Percentiles rank a stretch among this genome's conserved stretches.
phyloP scores from a whole-genome alignment of 805 yeast species.

The Candida methanosorbosa region DNA sequence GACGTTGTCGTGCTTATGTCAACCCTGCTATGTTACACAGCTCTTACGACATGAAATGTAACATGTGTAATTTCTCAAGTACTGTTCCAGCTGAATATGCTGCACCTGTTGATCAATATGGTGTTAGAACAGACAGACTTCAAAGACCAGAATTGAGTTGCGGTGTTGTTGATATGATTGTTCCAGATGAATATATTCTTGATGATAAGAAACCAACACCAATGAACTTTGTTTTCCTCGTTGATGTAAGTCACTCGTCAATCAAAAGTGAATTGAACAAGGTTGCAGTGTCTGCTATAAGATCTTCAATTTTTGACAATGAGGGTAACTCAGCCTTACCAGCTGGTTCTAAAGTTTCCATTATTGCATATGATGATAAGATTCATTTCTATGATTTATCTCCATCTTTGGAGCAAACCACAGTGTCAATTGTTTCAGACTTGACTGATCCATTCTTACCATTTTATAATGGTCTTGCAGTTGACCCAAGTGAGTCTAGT shows the following conservation, averaged over 20 bases:
- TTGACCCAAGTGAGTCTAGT: conserved; percentile 62
- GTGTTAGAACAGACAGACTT: conserved; percentile 53
- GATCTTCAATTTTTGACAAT: conserved; percentile 38
- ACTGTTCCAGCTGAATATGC: conserved; percentile 59
- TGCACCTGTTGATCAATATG: conserved; percentile 51
- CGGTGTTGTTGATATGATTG: conserved; percentile 82
- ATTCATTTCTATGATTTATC: conserved; percentile 68
- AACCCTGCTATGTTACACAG: conserved; percentile 74
- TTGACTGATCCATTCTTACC: conserved; percentile 80
- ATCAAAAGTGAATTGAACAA: conserved; percentile 51
- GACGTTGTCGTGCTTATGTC: conserved; percentile 83
- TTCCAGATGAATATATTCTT: conserved; percentile 63
- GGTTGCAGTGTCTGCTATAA: conserved; percentile 62
- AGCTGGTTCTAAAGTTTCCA: conserved; percentile 47
- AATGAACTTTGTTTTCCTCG: conserved; percentile 60
- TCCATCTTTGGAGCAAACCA: conserved; percentile 45
- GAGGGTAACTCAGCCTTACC: conserved; percentile 21
- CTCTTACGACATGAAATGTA: conserved; percentile 65
- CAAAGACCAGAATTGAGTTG: conserved; percentile 66
- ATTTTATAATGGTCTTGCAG: conserved; percentile 66
- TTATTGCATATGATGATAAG: conserved; percentile 67
- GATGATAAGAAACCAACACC: conserved; percentile 35
- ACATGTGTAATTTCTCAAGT: conserved; percentile 76
- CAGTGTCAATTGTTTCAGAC: conserved; percentile 57
- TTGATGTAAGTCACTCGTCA: conserved; percentile 60